Evolutionary conservation across 2,329 filamentous ascomycete species (phyloP).

Genomic region (Penicillium brasilianum): DNA sequence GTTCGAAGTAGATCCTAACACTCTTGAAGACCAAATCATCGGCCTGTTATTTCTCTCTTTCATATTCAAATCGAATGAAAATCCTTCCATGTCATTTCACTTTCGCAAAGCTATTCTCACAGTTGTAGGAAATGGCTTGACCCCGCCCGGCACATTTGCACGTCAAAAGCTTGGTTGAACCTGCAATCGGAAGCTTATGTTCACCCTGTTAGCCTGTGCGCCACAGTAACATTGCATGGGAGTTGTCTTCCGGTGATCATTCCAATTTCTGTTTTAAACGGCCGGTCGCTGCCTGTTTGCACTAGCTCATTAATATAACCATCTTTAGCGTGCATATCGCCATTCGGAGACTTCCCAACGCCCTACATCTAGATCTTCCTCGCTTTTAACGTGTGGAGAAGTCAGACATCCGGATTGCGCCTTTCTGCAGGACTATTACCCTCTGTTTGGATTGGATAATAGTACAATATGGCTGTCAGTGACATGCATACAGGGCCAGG

Average conservation of each 20-base stretch:
- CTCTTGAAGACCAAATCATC: background rate
- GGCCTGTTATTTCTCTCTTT: background rate
- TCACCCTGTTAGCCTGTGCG: conserved; percentile 1
- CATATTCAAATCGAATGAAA: background rate
- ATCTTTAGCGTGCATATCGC: background rate
- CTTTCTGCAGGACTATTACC: background rate
- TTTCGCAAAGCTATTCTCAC: too few relatives aligned
- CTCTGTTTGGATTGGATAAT: background rate
- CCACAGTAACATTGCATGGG: conserved; percentile 5
- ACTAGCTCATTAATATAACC: background rate
- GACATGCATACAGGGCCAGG: background rate
- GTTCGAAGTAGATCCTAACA: too few relatives aligned
- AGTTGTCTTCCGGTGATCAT: background rate
- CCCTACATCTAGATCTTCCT: background rate
- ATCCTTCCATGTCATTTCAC: background rate
- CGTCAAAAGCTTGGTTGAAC: conserved; percentile 1
- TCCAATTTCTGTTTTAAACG: background rate
- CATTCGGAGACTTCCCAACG: background rate
- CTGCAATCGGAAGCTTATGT: background rate
- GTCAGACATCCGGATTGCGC: background rate
- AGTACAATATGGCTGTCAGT: background rate
- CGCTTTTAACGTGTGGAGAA: background rate
- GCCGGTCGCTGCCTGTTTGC: background rate
- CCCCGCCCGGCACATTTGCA: background rate
- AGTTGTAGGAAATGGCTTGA: background rate